A percentile compares a stretch with the other conserved stretches of the same genome.
phyloP scores from a whole-genome alignment of 208 protist genomes.

The Crithidia sp. region DNA sequence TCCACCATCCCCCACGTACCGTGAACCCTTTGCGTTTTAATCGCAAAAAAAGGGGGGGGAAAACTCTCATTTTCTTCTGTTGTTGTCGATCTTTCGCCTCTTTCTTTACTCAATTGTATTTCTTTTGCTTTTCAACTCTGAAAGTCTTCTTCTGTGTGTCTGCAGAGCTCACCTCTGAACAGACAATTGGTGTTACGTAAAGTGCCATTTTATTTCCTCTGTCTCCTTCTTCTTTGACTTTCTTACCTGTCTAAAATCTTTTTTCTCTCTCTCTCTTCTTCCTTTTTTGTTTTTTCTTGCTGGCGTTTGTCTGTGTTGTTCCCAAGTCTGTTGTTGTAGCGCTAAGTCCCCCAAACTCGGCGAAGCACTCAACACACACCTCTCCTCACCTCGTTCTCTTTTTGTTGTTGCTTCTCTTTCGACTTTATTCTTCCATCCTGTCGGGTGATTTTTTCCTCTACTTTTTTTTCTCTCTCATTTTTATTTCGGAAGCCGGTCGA shows the following conservation, averaged over 20 bases:
- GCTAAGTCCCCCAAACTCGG: neutral
- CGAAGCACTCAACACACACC: neutral
- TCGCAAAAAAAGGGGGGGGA: too few species aligned
- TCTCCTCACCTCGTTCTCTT: neutral
- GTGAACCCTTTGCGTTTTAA: too few species aligned
- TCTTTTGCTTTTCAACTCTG: too few species aligned
- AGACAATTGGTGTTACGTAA: too few species aligned
- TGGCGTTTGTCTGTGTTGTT: neutral
- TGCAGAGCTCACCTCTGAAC: too few species aligned
- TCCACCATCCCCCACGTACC: too few species aligned
- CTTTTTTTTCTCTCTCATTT: neutral
- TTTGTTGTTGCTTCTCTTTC: neutral
- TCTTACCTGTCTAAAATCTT: neutral
- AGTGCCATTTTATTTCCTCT: neutral
- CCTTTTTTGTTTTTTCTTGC: conserved; percentile 1
- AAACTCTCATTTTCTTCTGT: neutral
- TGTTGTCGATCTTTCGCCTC: neutral
- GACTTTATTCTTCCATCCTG: neutral
- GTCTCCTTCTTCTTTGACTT: neutral
- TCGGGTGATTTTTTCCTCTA: neutral
- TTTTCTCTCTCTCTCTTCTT: neutral
- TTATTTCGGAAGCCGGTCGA: neutral
- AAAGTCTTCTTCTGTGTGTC: too few species aligned
- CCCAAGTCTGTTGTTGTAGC: neutral
- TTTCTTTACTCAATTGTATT: neutral